Conservation (phyloP, 345 rosid genomes). For the Iberis pinnata region DNA sequence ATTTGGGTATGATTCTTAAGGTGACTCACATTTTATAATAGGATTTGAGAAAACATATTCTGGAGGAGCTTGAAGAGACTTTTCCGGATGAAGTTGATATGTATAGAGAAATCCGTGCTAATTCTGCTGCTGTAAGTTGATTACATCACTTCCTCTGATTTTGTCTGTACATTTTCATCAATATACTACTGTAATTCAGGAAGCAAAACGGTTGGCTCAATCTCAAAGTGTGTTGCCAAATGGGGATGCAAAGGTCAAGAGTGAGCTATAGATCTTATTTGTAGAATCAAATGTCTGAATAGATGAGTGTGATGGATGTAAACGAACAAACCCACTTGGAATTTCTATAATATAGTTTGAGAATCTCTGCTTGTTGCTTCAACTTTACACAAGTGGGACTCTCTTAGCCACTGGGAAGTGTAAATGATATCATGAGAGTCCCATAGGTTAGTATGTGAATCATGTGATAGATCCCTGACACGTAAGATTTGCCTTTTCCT, state of each 20-base stretch:
- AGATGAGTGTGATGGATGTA: constrained; percentile 13
- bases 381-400: background rate
- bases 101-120: constrained; percentile 78
- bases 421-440: background rate
- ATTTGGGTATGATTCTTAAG: background rate
- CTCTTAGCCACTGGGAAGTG: background rate
- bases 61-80: constrained; percentile 80
- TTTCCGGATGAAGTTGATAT: constrained; percentile 90
- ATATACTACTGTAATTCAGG: constrained; percentile 41
- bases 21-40: background rate
- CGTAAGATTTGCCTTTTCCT: no score
- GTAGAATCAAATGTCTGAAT: constrained; percentile 8
- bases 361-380: constrained; percentile 3
- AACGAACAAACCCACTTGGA: background rate
- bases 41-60: constrained; percentile 72
- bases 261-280: constrained; percentile 38
- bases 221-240: constrained; percentile 68
- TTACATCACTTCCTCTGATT: constrained; percentile 4
- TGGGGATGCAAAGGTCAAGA: constrained; percentile 76
- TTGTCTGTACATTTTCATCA: background rate
- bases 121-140: constrained; percentile 88
- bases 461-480: no score
- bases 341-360: background rate
- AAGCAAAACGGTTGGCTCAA: constrained; percentile 65
- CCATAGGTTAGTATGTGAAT: no score